Evolutionary conservation across 139 green algal species (phyloP), one percentile per base, ranked within the genome.

Genomic region (Pleodorina starrii): DNA sequence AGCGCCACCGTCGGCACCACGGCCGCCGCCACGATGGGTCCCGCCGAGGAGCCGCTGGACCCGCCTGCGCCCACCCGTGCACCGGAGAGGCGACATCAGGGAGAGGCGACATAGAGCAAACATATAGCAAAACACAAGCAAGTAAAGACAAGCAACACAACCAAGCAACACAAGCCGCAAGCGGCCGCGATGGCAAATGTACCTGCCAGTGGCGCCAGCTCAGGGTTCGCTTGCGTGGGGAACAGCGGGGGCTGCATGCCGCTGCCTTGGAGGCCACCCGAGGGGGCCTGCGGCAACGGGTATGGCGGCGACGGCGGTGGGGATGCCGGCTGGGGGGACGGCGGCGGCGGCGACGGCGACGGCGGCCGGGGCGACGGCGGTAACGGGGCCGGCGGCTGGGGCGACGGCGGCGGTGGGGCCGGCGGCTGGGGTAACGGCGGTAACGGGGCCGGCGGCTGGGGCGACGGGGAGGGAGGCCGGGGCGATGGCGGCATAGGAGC

Each of bases 1-100:
- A 85, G 78, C 36, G 29, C 78, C 54, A 85, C 54, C 4, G 78
- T 71, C 9, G 78, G 78, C 23, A 85, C 54, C 27, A 85, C 78
- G 4, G 78, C 78, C 2, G 78, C 78, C 5, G 42, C 54, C 36
- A 85, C 78, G 40, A 85, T 85, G 54, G 78, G 54, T 2, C 36
- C 36, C 36, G 78, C 23, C 19, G 54, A 71, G 17, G 23, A 29
- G 19, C 35, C 21, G 40, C 29, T 71, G 17, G 38, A 85, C 19
- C 21, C 78, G 42, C 54, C 54, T 59, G 78, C 38, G 19, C 5
- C 25, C 21, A 57, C 48, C 48, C n/a, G n/a, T n/a, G n/a, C n/a
- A n/a, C n/a, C n/a, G n/a, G n/a, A n/a, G n/a, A n/a, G 21, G 54
- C 21, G 54, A 12, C 54, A 25, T 12, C 54, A 66, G 54, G 54